Base-by-base conservation (phyloP, 164 flowering plant genomes). In the Stephania cephalantha region DNA sequence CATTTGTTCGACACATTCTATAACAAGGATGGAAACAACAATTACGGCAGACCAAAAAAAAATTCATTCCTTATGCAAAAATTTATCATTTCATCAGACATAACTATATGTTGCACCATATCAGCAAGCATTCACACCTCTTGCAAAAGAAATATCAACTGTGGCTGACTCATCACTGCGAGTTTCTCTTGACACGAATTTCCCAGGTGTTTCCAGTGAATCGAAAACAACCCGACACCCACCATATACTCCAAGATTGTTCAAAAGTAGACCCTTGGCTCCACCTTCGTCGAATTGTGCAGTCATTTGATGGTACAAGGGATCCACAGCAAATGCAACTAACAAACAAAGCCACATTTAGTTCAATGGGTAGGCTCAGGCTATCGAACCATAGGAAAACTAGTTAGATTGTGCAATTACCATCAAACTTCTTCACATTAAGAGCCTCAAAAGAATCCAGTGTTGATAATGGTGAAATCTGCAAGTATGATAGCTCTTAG, bases 201-300 rank as follows among this genome's bases (percentile, higher is more conserved):
- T 92, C 81, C 91, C 98, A 29, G 98, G 99, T 44, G 83, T 82
- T 85, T 96, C 99, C 70, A 75, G 70, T 50, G 99, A 96, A 87
- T 96, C 98, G 84, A 96, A 96, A 66, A 96, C 89, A 71, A 96
- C 91, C 20, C 90, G 85, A 82, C 99, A 93, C 22, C 85, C 89
- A 72, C 88, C 95, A 85, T 90, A 92, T n/a, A 96, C 90, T 78
- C 99, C 98, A 76, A 96, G 97, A 83, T 88, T 96, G 81, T 91
- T 92, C 88, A 96, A 76, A 69, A 96, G 82, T 46, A 96, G 90
- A 79, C 99, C 99, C 83, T 87, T 96, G 1, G 97, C 97, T 68
- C 99, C 98, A 73, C 99, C 99, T 90, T 96, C 99, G 84, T 96
- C 99, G 85, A 93, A 91, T 74, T 93, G 97, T 45, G 99, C 98